These are phyloP conservation scores for Syzygium malaccense DNA, from an alignment of 441 rosid genomes.

Conservation along the genomic window DNA sequence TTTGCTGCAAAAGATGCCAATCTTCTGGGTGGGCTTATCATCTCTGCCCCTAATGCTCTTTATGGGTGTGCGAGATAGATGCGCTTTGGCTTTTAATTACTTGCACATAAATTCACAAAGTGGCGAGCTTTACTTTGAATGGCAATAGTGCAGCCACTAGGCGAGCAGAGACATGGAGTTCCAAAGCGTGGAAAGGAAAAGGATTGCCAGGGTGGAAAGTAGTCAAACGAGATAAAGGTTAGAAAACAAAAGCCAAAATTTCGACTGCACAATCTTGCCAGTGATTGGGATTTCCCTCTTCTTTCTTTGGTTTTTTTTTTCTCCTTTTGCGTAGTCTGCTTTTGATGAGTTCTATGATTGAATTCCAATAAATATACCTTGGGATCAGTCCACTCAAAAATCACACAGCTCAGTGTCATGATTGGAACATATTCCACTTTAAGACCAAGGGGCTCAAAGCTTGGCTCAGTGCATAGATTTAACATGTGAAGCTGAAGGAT, in stretches of 20 bases:
- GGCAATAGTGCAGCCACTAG: background rate
- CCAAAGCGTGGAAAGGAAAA: background rate
- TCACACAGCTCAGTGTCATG: slow-evolving; percentile 27
- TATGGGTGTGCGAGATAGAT: background rate
- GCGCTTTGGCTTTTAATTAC: background rate
- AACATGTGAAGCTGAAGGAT: background rate
- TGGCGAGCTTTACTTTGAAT: background rate
- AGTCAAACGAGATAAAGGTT: background rate
- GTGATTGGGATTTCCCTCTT: background rate
- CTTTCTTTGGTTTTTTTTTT: background rate
- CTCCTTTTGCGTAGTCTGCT: slow-evolving; percentile 9
- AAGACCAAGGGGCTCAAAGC: slow-evolving; percentile 8
- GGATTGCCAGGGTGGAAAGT: background rate
- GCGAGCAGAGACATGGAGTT: background rate
- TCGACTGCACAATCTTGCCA: background rate
- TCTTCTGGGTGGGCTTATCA: background rate
- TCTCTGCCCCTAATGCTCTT: background rate
- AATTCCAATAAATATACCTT: slow-evolving; percentile 22
- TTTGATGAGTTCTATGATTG: slow-evolving; percentile 53
- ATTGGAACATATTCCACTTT: slow-evolving; percentile 26
- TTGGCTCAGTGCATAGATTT: background rate
- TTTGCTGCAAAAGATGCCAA: background rate
- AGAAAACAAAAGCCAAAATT: background rate
- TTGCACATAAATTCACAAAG: background rate
- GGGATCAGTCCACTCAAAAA: slow-evolving; percentile 41